These are phyloP conservation scores for Eremothecium coryli DNA, from an alignment of 1,139 yeast genomes.

Conservation along the genomic window DNA sequence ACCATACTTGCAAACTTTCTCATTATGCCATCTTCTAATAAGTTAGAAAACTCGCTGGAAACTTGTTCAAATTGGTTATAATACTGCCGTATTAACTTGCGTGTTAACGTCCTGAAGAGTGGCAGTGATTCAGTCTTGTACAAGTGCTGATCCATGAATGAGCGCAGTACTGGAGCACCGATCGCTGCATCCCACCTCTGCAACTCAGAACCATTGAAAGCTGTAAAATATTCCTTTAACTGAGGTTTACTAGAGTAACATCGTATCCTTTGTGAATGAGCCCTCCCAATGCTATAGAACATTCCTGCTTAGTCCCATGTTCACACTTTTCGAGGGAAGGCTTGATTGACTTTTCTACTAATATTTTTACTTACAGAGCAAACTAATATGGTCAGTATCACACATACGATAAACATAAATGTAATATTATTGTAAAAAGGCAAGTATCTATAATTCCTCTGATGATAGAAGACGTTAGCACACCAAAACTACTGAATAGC, in stretches of 20 bases:
- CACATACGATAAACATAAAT: no score
- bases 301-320: background rate
- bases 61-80: background rate
- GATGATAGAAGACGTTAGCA: no score
- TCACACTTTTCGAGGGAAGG: no score
- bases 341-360: no score
- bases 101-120: constrained; percentile 6
- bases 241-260: background rate
- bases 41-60: background rate
- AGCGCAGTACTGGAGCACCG: background rate
- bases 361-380: no score
- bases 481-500: no score
- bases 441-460: no score
- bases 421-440: no score
- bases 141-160: background rate
- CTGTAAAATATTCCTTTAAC: background rate
- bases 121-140: constrained; percentile 1
- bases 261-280: background rate
- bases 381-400: no score
- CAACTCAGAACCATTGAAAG: background rate
- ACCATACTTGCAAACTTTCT: constrained; percentile 4
- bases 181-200: background rate
- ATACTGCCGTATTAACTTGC: constrained; percentile 5
- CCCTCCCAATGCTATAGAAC: no score
- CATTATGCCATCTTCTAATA: constrained; percentile 3